Base-by-base conservation (phyloP, 164 flowering plant genomes). In the Macadamia integrifolia region DNA sequence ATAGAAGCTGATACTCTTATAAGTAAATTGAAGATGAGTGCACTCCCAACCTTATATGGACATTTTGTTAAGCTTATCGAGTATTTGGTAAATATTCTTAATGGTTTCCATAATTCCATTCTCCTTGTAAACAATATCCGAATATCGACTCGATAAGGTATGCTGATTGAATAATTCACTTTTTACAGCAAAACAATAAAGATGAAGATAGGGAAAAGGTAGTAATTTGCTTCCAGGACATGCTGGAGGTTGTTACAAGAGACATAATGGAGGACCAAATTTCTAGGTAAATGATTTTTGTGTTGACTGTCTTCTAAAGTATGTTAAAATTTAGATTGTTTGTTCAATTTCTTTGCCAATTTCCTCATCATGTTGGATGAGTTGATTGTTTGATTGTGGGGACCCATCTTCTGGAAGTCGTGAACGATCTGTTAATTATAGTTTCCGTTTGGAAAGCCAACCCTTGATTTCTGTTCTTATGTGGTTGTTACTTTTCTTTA, bases 201-300 rank as follows among this genome's bases (percentile, higher is more conserved):
- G 64, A 35, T 71, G 92, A 90, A 56, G 86, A 90, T 64, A 80
- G 81, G 74, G 87, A 84, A 72, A 78, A 80, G 59, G 98, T 94
- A 66, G 95, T 92, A 17, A 72, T 91, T 79, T 82, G 87, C 59
- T 91, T 94, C 84, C 98, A 91, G 78, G 98, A 94, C 80, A 94
- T 94, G 97, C 81, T 86, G 68, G 98, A 91, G 77, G 95, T 84
- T 62, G 96, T 88, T 56, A 87, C 91, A 58, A 86, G 88, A 70
- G 98, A 91, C 68, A 90, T 93, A 71, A 83, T 80, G 87, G 97
- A 91, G 52, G 98, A 88, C 69, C 81, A 79, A 15, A 62, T 85
- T 62, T 78, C 85, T n/a, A 83, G 85, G 97, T 90, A 71, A 70
- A n/a, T n/a, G 1, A 35, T 63, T 62, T 58, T 62, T 69, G 1